Evolutionary conservation across 1,139 yeast species (phyloP), one percentile per base, ranked within the genome.

Genomic region (Lodderomyces jiufengensis): DNA sequence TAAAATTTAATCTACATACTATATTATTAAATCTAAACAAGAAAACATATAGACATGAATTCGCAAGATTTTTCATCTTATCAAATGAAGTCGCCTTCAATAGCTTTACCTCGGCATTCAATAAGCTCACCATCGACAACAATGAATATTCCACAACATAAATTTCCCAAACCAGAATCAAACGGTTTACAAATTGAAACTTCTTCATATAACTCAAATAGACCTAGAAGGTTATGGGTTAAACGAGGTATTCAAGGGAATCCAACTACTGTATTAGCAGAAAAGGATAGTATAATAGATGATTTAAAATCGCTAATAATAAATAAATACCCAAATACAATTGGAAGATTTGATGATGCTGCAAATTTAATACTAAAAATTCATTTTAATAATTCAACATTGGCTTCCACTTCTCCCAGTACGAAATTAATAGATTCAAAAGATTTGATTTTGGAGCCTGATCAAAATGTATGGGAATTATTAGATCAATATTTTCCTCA

Each of bases 201-300:
- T 12, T 26, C 37, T 3, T 24, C 14, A 21, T 26, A 21, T n/a
- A 32, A 32, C 3, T 14, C 16, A 9, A 48, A 41, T 39, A 35
- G 43, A 24, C 31, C 55, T 15, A 50, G 58, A 37, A 47, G 94
- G 38, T 72, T 84, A 0, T 84, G 95, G 95, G 79, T 84, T 8
- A 72, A 64, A 40, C 63, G 77, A 32, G 66, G 70, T 0, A 27
- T 23, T 9, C 66, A 68, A 24, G 77, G 81, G 3, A 70, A 75
- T 1, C 84, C 95, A 4, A 85, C 95, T 0, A 78, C 94, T 1
- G 61, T 85, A 3, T 52, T 65, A 37, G 79, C 82, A 2, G 61
- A 63, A 20, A 73, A 73, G 16, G 51, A 55, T 20, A 86, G 81
- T 46, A 64, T 85, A 2, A 72, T 85, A 4, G 95, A 86, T 52